These are phyloP conservation scores for Lentinula sp. DNA, from an alignment of 768 basidiomycete genomes.

Conservation along the genomic window DNA sequence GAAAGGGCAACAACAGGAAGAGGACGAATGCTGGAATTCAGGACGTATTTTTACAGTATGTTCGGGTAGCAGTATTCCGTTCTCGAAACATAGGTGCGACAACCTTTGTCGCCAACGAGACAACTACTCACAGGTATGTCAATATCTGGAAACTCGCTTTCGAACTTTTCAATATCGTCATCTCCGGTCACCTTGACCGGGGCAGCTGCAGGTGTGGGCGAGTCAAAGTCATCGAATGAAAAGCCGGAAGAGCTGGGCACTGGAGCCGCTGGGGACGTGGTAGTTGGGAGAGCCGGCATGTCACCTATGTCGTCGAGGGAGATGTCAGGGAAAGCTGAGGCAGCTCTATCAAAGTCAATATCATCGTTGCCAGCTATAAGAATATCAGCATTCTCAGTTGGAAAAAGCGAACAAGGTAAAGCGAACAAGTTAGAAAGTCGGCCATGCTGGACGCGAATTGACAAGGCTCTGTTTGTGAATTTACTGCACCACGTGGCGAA, in stretches of 20 bases:
- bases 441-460: conserved; percentile 7
- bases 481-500: background rate
- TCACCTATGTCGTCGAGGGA: conserved; percentile 64
- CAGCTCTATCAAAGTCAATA: conserved; percentile 79
- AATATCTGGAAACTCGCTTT: conserved; percentile 81
- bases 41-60: too few species aligned
- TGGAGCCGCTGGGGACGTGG: conserved; percentile 20
- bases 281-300: conserved; percentile 35
- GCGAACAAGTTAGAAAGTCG: conserved; percentile 11
- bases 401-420: background rate
- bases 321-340: conserved; percentile 82
- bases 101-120: background rate
- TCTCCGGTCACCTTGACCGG: conserved; percentile 77
- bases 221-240: conserved; percentile 64
- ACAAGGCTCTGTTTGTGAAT: too few species aligned
- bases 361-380: conserved; percentile 36
- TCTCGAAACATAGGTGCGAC: background rate
- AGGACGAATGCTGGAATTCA: background rate
- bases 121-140: conserved; percentile 36
- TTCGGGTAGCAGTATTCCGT: background rate
- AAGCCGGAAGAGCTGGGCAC: conserved; percentile 38
- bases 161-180: conserved; percentile 81
- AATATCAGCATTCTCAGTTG: background rate
- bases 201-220: conserved; percentile 29
- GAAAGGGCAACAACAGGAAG: background rate